A percentile compares a stretch with the other conserved stretches of the same genome.
Evolutionary conservation across 1,139 yeast species (phyloP).

Genomic region (Diutina rugosa): DNA sequence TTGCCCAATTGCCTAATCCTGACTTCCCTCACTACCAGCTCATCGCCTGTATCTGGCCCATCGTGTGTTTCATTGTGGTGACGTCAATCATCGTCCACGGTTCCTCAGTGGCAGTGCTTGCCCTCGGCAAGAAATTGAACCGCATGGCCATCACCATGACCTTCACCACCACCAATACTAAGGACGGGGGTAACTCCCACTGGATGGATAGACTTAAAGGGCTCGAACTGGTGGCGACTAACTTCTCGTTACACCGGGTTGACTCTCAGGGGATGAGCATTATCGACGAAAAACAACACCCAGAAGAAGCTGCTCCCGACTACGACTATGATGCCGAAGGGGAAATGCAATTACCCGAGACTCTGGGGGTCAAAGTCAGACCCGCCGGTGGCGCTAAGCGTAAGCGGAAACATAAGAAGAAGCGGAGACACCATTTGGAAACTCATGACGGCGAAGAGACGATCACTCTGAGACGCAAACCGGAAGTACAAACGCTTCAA

Average conservation of each 20-base stretch:
- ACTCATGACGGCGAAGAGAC: neutral
- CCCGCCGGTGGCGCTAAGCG: conserved; percentile 73
- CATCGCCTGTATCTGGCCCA: conserved; percentile 78
- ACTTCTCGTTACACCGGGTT: conserved; percentile 70
- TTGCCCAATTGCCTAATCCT: conserved; percentile 37
- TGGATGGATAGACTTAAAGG: conserved; percentile 88
- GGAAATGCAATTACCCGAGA: conserved; percentile 22
- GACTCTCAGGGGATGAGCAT: conserved; percentile 32
- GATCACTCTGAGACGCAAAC: conserved; percentile 19
- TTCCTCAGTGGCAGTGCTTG: conserved; percentile 88
- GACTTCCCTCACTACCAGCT: conserved; percentile 54
- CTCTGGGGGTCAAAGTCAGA: conserved; percentile 56
- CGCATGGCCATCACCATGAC: conserved; percentile 91
- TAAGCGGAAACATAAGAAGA: conserved; percentile 25
- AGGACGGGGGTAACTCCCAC: conserved; percentile 37
- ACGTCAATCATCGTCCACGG: conserved; percentile 92
- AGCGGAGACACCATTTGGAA: conserved; percentile 12
- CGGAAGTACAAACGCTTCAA: conserved; percentile 29
- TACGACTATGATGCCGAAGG: neutral
- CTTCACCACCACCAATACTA: conserved; percentile 58
- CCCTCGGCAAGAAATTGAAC: conserved; percentile 79
- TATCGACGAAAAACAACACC: conserved; percentile 8
- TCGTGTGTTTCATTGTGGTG: conserved; percentile 71
- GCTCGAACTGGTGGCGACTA: conserved; percentile 56
- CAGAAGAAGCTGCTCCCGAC: conserved; percentile 3